These are phyloP conservation scores for Botrytis hyacinthi DNA, from an alignment of 2,329 filamentous ascomycete genomes.

Conservation along the genomic window DNA sequence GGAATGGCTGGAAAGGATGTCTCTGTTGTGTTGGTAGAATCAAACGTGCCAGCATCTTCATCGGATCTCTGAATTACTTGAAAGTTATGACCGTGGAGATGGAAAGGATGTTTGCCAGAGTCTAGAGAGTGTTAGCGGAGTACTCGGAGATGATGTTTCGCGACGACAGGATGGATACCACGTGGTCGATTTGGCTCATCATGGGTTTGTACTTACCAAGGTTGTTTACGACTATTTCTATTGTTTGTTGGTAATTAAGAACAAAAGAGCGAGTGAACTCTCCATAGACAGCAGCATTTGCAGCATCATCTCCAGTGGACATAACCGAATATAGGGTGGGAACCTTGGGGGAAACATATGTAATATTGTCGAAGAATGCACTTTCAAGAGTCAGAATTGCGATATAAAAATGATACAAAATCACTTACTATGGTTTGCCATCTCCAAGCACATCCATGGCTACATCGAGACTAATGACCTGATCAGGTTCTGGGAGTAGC, in stretches of 20 bases:
- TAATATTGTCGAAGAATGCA: constrained; percentile 61
- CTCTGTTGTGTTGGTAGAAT: constrained; percentile 45
- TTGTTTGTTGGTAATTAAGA: constrained; percentile 62
- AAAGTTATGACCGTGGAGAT: constrained; percentile 75
- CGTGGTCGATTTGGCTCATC: not conserved
- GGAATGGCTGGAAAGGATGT: constrained; percentile 53
- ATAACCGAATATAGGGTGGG: constrained; percentile 68
- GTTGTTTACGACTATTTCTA: constrained; percentile 79
- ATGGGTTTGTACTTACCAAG: constrained; percentile 37
- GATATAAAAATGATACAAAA: not conserved
- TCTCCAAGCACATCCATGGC: constrained; percentile 66
- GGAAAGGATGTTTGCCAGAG: constrained; percentile 66
- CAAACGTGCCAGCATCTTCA: constrained; percentile 57
- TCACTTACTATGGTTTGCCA: constrained; percentile 61
- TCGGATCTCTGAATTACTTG: constrained; percentile 61
- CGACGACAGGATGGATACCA: not conserved
- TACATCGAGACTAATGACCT: constrained; percentile 61
- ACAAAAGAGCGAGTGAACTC: constrained; percentile 65
- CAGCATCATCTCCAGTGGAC: constrained; percentile 50
- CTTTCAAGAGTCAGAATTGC: constrained; percentile 29
- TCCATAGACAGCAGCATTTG: constrained; percentile 63
- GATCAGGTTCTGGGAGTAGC: constrained; percentile 60
- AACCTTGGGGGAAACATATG: constrained; percentile 62
- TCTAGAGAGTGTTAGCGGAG: constrained; percentile 44
- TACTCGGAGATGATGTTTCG: not conserved